These are phyloP conservation scores for Eleusine coracana DNA, from an alignment of 176 grass and related monocot genomes.

Conservation along the genomic window DNA sequence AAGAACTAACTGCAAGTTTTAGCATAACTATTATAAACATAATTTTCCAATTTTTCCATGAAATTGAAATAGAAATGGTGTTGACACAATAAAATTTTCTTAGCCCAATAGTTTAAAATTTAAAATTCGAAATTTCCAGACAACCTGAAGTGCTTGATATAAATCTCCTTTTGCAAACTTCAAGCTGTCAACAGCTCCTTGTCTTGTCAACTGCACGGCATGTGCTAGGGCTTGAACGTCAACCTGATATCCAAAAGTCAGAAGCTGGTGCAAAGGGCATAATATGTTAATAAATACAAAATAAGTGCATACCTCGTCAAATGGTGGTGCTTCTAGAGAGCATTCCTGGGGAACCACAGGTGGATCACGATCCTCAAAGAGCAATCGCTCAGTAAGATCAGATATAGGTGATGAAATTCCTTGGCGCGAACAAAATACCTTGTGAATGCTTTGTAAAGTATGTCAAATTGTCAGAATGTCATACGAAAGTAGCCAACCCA, in stretches of 20 bases:
- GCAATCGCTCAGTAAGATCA: slow-evolving; percentile 77
- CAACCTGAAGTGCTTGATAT: slow-evolving; percentile 94
- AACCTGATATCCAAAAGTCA: slow-evolving; percentile 69
- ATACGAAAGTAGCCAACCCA: slow-evolving; percentile 15
- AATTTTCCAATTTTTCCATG: neutral
- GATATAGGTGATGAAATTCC: slow-evolving; percentile 89
- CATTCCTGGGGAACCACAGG: slow-evolving; percentile 76
- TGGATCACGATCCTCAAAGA: slow-evolving; percentile 89
- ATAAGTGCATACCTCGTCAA: slow-evolving; percentile 79
- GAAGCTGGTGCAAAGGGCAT: slow-evolving; percentile 27
- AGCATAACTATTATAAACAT: neutral
- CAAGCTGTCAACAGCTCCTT: slow-evolving; percentile 94
- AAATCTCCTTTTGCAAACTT: slow-evolving; percentile 98
- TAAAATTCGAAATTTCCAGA: slow-evolving; percentile 19
- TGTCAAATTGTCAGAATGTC: slow-evolving; percentile 38
- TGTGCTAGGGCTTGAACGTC: slow-evolving; percentile 98
- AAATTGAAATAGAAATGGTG: slow-evolving; percentile 24
- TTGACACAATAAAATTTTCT: slow-evolving; percentile 8
- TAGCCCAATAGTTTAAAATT: slow-evolving; percentile 15
- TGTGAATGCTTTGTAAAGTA: slow-evolving; percentile 83
- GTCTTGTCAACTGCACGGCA: slow-evolving; percentile 96
- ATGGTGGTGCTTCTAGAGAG: slow-evolving; percentile 80
- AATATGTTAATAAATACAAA: slow-evolving; percentile 23
- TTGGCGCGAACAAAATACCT: slow-evolving; percentile 78
- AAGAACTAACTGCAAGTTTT: slow-evolving; percentile 2